phyloP scores from a whole-genome alignment of 169 alveolate genomes.

The Plasmodium inui region DNA sequence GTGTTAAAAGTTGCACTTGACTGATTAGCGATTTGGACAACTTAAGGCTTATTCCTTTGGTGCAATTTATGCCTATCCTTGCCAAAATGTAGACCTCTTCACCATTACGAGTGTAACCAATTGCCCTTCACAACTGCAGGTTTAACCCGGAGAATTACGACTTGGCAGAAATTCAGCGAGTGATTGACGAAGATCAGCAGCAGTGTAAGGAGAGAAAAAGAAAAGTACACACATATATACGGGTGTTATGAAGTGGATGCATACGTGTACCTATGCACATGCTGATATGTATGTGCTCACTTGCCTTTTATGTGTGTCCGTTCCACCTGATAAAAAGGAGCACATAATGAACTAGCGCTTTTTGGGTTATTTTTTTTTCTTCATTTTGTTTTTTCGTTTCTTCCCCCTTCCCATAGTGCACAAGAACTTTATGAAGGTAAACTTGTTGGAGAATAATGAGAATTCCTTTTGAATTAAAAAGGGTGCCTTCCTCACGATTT shows the following conservation, averaged over 20 bases:
- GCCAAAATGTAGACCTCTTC: neutral
- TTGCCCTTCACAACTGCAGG: conserved; percentile 18
- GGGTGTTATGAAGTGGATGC: neutral
- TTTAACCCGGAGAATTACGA: conserved; percentile 66
- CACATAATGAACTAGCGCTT: neutral
- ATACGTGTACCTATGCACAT: neutral
- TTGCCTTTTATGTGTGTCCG: neutral
- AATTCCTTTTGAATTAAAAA: conserved; percentile 17
- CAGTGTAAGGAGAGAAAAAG: conserved; percentile 11
- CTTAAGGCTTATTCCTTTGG: neutral
- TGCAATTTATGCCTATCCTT: neutral
- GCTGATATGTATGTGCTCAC: neutral
- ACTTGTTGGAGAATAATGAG: conserved; percentile 54
- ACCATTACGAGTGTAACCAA: neutral
- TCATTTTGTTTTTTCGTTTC: neutral
- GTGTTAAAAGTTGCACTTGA: neutral
- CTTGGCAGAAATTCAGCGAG: conserved; percentile 70
- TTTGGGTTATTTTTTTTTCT: no score
- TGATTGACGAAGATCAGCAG: conserved; percentile 56
- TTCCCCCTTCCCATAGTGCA: conserved; percentile 30
- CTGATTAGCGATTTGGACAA: neutral
- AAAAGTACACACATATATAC: neutral
- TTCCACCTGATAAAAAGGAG: neutral
- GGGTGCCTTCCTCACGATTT: neutral
- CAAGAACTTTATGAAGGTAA: conserved; percentile 51